Percentiles rank a stretch among this genome's conserved stretches.
phyloP scores from a whole-genome alignment of 2,329 filamentous ascomycete genomes.

The Xylaria sp. region DNA sequence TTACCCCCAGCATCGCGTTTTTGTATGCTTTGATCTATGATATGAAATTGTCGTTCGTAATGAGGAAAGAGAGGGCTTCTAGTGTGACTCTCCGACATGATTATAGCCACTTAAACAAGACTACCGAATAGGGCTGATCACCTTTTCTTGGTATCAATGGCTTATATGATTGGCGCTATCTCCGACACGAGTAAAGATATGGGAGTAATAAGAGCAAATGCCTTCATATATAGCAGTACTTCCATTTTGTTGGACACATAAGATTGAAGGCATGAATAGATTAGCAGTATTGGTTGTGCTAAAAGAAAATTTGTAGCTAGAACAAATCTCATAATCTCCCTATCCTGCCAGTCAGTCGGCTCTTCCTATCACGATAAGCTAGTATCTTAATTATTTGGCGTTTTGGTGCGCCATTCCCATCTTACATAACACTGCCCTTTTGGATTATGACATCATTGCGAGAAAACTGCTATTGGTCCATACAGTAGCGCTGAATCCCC shows the following conservation, averaged over 20 bases:
- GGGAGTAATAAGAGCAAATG: background rate
- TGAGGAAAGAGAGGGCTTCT: background rate
- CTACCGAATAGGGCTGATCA: background rate
- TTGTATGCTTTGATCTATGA: too few species aligned
- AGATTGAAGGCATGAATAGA: background rate
- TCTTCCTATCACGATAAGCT: background rate
- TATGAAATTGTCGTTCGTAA: background rate
- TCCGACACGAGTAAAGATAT: background rate
- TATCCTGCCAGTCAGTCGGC: background rate
- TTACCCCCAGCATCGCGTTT: too few species aligned
- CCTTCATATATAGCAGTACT: background rate
- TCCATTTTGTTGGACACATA: background rate
- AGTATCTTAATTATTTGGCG: too few species aligned
- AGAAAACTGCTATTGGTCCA: too few species aligned
- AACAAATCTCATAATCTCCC: background rate
- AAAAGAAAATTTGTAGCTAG: background rate
- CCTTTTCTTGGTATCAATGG: background rate
- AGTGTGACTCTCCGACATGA: too few species aligned
- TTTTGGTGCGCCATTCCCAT: too few species aligned
- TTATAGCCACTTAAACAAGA: too few species aligned
- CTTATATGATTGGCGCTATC: slow-evolving; percentile 4
- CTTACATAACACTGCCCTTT: background rate
- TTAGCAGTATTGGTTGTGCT: background rate
- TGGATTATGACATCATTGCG: background rate
- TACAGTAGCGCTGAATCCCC: background rate